Percentiles rank a stretch among this genome's conserved stretches.
These are phyloP conservation scores for Aschersonia sp. DNA, from an alignment of 2,329 filamentous ascomycete genomes.

Conservation along the genomic window DNA sequence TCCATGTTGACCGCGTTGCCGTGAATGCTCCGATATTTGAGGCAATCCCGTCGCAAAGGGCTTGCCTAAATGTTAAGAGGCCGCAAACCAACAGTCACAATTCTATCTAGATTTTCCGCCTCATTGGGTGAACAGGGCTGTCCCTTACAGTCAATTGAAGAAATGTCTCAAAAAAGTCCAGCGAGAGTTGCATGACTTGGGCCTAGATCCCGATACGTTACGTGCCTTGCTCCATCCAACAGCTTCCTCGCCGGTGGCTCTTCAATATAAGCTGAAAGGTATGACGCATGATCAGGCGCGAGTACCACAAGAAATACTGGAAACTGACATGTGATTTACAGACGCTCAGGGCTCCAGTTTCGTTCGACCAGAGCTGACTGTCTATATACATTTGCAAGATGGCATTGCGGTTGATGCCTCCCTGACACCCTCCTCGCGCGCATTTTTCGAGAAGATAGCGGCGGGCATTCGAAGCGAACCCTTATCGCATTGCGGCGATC, in stretches of 20 bases:
- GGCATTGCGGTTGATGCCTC: slow-evolving; percentile 55
- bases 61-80: too few relatives aligned
- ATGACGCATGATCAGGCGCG: slow-evolving; percentile 4
- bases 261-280: slow-evolving; percentile 43
- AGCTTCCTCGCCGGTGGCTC: slow-evolving; percentile 27
- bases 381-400: slow-evolving; percentile 51
- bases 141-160: slow-evolving; percentile 74
- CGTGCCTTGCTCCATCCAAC: slow-evolving; percentile 44
- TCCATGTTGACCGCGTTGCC: not conserved
- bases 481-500: not conserved
- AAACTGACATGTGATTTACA: slow-evolving; percentile 6
- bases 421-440: slow-evolving; percentile 48
- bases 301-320: not conserved
- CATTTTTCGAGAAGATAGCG: slow-evolving; percentile 47
- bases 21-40: not conserved
- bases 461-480: slow-evolving; percentile 19
- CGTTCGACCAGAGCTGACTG: slow-evolving; percentile 54
- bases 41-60: too few relatives aligned
- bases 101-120: slow-evolving; percentile 46
- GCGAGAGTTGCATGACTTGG: slow-evolving; percentile 53
- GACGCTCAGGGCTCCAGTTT: slow-evolving; percentile 23
- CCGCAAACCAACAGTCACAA: too few relatives aligned
- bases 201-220: slow-evolving; percentile 58
- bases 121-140: slow-evolving; percentile 58
- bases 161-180: slow-evolving; percentile 77